A percentile compares a stretch with the other conserved stretches of the same genome.
phyloP scores from a whole-genome alignment of 768 basidiomycete genomes.

The Rhizopogon vinicolor region DNA sequence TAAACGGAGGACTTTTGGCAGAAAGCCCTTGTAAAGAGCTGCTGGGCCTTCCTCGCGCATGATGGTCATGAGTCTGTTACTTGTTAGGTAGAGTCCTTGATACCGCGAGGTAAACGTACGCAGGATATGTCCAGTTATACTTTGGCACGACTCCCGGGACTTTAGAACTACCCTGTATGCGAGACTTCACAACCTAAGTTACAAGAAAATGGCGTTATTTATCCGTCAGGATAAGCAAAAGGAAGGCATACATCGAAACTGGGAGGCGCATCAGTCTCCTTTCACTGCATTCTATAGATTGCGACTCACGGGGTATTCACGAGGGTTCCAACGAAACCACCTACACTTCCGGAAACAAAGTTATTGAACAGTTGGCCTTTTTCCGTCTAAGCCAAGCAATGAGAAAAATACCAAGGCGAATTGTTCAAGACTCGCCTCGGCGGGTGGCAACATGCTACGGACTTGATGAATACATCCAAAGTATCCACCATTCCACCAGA shows the following conservation, averaged over 20 bases:
- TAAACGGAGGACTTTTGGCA: slow-evolving; percentile 91
- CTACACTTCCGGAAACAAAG: slow-evolving; percentile 84
- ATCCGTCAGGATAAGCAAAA: not conserved
- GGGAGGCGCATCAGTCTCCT: slow-evolving; percentile 3
- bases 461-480: slow-evolving; percentile 92
- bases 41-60: slow-evolving; percentile 81
- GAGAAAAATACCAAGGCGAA: not conserved
- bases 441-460: slow-evolving; percentile 72
- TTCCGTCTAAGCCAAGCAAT: slow-evolving; percentile 40
- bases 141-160: slow-evolving; percentile 72
- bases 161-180: slow-evolving; percentile 76
- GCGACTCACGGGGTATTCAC: slow-evolving; percentile 83
- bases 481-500: slow-evolving; percentile 95
- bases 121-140: slow-evolving; percentile 95
- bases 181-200: slow-evolving; percentile 86
- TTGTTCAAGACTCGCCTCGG: slow-evolving; percentile 54
- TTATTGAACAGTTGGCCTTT: slow-evolving; percentile 82
- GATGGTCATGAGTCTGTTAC: slow-evolving; percentile 57
- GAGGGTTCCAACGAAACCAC: slow-evolving; percentile 85
- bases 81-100: not conserved
- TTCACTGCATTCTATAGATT: not conserved
- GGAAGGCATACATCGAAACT: slow-evolving; percentile 42
- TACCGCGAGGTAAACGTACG: slow-evolving; percentile 29
- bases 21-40: slow-evolving; percentile 92
- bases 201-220: not conserved